Percentiles rank a stretch among this genome's conserved stretches.
These are phyloP conservation scores for Zostera marina DNA, from an alignment of 116 monocot species.

Conservation along the genomic window DNA sequence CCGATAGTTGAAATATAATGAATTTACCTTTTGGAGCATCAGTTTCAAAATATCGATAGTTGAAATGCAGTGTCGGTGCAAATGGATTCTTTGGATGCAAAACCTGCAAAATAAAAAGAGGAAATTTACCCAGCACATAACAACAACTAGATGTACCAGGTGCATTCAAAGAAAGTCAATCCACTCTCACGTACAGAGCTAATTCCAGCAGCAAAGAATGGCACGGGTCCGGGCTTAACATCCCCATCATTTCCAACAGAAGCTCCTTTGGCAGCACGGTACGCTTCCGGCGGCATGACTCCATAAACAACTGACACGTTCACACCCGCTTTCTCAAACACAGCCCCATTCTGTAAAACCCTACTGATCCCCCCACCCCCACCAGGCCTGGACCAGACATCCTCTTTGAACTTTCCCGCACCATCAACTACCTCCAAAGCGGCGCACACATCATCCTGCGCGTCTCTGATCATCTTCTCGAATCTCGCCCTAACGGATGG, in stretches of 20 bases:
- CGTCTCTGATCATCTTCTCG: constrained; percentile 74
- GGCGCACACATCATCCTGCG: constrained; percentile 85
- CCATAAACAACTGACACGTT: constrained; percentile 97
- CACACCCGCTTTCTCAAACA: constrained; percentile 95
- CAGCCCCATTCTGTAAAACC: constrained; percentile 77
- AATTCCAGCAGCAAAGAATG: constrained; percentile 94
- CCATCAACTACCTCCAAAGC: constrained; percentile 83
- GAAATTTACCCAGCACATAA: not conserved
- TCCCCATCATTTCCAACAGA: constrained; percentile 1
- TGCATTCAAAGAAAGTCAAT: not conserved
- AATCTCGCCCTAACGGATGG: constrained; percentile 58
- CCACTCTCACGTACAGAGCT: constrained; percentile 45
- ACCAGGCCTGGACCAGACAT: constrained; percentile 92
- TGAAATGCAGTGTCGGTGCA: constrained; percentile 93
- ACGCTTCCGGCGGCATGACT: constrained; percentile 93
- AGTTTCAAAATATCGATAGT: constrained; percentile 97
- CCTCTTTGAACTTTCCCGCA: constrained; percentile 61
- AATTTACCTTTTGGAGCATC: constrained; percentile 82
- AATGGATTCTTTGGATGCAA: constrained; percentile 99
- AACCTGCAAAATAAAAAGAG: constrained; percentile 34
- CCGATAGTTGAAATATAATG: too few relatives aligned
- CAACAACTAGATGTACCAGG: not conserved
- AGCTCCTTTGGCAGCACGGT: constrained; percentile 39
- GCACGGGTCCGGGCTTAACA: constrained; percentile 52
- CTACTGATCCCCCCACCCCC: constrained; percentile 92